Evolutionary conservation across 371 early-diverging fungal species (phyloP).

Genomic region (Smittium culicis): DNA sequence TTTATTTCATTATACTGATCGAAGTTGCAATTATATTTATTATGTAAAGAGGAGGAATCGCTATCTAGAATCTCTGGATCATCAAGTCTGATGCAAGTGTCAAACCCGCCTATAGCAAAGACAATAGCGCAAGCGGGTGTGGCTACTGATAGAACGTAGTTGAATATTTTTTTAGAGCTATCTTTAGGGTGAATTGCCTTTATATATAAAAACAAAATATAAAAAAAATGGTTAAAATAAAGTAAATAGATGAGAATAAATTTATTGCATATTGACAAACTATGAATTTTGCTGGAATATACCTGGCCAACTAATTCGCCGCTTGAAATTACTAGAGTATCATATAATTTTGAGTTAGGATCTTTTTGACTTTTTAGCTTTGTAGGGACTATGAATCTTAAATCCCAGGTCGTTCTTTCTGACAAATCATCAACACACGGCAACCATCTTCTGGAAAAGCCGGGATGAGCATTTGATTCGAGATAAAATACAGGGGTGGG

Average conservation of each 20-base stretch:
- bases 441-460: conserved; percentile 69
- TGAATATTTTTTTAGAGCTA: conserved; percentile 38
- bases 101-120: conserved; percentile 62
- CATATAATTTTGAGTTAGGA: background rate
- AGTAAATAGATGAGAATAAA: background rate
- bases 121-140: conserved; percentile 54
- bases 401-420: conserved; percentile 73
- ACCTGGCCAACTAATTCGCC: conserved; percentile 30
- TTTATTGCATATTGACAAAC: conserved; percentile 14
- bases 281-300: conserved; percentile 32
- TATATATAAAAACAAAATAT: conserved; percentile 30
- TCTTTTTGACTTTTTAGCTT: conserved; percentile 14
- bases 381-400: conserved; percentile 64
- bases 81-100: conserved; percentile 24
- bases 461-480: conserved; percentile 53
- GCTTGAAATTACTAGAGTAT: conserved; percentile 16
- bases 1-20: conserved; percentile 30
- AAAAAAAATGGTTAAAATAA: too few relatives aligned
- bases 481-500: conserved; percentile 49
- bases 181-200: conserved; percentile 48
- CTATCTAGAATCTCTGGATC: conserved; percentile 2
- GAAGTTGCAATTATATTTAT: conserved; percentile 5
- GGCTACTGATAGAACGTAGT: conserved; percentile 44
- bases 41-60: conserved; percentile 16
- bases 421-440: conserved; percentile 69